Base-by-base conservation (phyloP, 1,284 basidiomycete species). In the Vanrija humicola region DNA sequence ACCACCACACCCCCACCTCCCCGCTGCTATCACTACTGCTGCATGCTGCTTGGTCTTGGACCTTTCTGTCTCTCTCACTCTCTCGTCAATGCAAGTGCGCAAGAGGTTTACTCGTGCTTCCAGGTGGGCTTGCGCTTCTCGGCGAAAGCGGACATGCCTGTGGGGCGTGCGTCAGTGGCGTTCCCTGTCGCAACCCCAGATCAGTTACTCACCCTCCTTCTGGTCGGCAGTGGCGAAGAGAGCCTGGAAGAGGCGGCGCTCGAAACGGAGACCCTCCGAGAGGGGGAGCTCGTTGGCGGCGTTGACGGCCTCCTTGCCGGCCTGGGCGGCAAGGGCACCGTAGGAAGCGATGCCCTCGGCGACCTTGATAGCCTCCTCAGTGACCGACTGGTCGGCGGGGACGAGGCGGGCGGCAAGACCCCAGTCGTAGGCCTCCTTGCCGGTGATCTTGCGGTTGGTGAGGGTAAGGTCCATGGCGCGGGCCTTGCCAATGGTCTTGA, bases 221-320 rank as follows among this genome's bases (percentile, higher is more conserved):
- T 98, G 95, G 75, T 98, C 95, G 59, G 88, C 84, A 43, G 95
- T 98, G 16, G 92, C 92, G 67, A 98, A 98, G 61, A 95, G 78
- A 50, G 86, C 82, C 68, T 98, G 90, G 88, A 98, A 98, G 49
- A 95, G 78, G 64, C 92, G 82, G 59, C 92, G 82, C 78, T 98
- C 95, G 64, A 93, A 86, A 60, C 86, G 82, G 63, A 97, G 76
- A 1, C 95, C 96, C 72, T 97, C 89, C 10, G 82, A 77, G 48
- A 98, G 80, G 6, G 84, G 82, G 59, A 92, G 77, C 68, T 98
- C 93, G 66, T 86, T 89, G 34, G 93, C 85, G 43, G 86, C 88
- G 76, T 98, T 96, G 64, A 98, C 90, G 25, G 89, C 89, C 78
- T 98, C 96, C 79, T 99, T 98, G 53, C 83, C 92, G 46, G 93